Conservation (phyloP, 108 stramenopile species). For the Cyclotella baltica region DNA sequence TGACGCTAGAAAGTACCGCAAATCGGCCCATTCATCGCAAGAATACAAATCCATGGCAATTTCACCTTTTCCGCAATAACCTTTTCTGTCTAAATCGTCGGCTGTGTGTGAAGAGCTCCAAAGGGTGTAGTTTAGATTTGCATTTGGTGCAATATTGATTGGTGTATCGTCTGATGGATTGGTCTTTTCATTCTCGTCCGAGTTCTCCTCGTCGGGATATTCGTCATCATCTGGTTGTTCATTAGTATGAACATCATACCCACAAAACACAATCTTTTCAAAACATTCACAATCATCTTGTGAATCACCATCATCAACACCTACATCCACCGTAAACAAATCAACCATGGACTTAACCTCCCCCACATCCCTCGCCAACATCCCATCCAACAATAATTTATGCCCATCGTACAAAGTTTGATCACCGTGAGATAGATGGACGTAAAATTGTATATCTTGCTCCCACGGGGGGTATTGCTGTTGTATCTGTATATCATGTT, state of each 20-base stretch:
- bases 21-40: slow-evolving; percentile 34
- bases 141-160: not conserved
- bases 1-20: slow-evolving; percentile 24
- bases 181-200: slow-evolving; percentile 5
- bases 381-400: slow-evolving; percentile 47
- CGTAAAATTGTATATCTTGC: slow-evolving; percentile 52
- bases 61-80: slow-evolving; percentile 9
- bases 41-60: slow-evolving; percentile 7
- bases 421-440: slow-evolving; percentile 33
- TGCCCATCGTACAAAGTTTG: slow-evolving; percentile 49
- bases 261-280: slow-evolving; percentile 57
- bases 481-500: not conserved
- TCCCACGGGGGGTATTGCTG: slow-evolving; percentile 53
- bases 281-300: slow-evolving; percentile 47
- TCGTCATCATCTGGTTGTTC: not conserved
- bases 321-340: slow-evolving; percentile 27
- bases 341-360: slow-evolving; percentile 40
- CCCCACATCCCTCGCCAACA: slow-evolving; percentile 37
- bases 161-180: not conserved
- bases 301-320: not conserved
- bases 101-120: slow-evolving; percentile 26
- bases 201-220: not conserved
- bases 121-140: slow-evolving; percentile 34
- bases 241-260: slow-evolving; percentile 33
- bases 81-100: not conserved